Base-by-base conservation (phyloP, 2,329 filamentous ascomycete species). In the Colletotrichum shisoi region DNA sequence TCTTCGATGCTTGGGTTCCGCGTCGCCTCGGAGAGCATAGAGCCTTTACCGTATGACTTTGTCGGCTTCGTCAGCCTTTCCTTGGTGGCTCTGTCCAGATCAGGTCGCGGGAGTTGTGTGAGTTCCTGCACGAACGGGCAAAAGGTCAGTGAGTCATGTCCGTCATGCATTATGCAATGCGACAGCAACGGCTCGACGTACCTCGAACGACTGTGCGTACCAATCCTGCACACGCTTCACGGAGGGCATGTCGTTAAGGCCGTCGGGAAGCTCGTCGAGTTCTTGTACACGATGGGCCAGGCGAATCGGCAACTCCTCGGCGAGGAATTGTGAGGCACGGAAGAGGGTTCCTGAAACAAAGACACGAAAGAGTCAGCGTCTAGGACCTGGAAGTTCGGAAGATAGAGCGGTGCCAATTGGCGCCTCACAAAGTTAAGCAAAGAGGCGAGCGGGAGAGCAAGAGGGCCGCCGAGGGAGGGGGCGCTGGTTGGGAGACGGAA, bases 141-240 rank as follows among this genome's bases (percentile, higher is more conserved):
- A 59, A 34, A 60, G 27, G 57, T 60, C 54, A 66, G 51, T 58
- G 59, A 61, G 63, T 70, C 62, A 61, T 62, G 42, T 49, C 42
- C 63, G 37, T 39, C 46, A 60, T 67, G 57, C 51, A 53, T 52
- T 21, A 60, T 62, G 46, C 63, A 24, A 60, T 62, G 46, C 63
- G 27, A 51, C 15, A 45, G 49, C 15, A 57, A 46, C 53, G 56
- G 8, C 27, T 60, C n/a, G 51, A 77, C 86, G 73, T 86, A 97
- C 94, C 88, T 99, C 95, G 76, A 99, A 99, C 58, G 95, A 99
- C 82, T 99, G 95, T 71, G 94, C 95, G 79, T 99, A 99, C 95
- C 95, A 99, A 76, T 98, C 94, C 78, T 94, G 91, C 72, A 99
- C 95, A 75, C 90, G 93, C 78, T 90, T 89, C 72, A 99, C 97